Base-by-base conservation (phyloP, 805 yeast species). In the Candida pseudofarinosa region DNA sequence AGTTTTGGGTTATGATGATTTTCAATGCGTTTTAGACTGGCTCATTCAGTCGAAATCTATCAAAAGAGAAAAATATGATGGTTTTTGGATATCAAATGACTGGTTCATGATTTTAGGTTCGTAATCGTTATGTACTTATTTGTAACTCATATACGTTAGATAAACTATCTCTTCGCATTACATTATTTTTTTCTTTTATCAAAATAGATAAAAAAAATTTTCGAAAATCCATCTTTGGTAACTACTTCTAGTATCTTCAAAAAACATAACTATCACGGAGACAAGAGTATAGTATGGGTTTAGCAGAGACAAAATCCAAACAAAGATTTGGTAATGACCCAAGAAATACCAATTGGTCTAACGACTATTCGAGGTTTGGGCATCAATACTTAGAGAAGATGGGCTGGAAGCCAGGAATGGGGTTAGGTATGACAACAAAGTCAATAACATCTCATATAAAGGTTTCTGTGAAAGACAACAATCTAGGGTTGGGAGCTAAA, bases 381-480 rank as follows among this genome's bases (percentile, higher is more conserved):
- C 97, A 86, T 60, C 79, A 84, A 55, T 89, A 89, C 62, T 62
- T 91, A 46, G 80, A 80, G 48, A 83, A 79, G 51, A 69, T 83
- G 58, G 99, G 99, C 14, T 91, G 99, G 99, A 75, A 71, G 40
- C 96, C 95, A 2, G 99, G 99, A 15, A 68, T 71, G 48, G 98
- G 98, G 5, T 73, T 91, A 16, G 99, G 99, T 1, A 60, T 78
- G 39, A 81, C 77, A 1, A 61, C 62, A 15, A 79, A 82, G 55
- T 81, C 93, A 3, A 74, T 79, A 35, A 86, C 88, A 0, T 68
- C 88, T 1, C 97, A 93, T 58, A 85, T 91, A 35, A 89, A 85
- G 56, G 93, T 93, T 10, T 63, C 79, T 3, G 65, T 88, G 12
- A 91, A 90, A 61, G 88, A 84, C 34, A 97, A 91, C 53, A 87